Base-by-base conservation (phyloP, 805 yeast genomes). In the Ogataea trehaloabstinens region DNA sequence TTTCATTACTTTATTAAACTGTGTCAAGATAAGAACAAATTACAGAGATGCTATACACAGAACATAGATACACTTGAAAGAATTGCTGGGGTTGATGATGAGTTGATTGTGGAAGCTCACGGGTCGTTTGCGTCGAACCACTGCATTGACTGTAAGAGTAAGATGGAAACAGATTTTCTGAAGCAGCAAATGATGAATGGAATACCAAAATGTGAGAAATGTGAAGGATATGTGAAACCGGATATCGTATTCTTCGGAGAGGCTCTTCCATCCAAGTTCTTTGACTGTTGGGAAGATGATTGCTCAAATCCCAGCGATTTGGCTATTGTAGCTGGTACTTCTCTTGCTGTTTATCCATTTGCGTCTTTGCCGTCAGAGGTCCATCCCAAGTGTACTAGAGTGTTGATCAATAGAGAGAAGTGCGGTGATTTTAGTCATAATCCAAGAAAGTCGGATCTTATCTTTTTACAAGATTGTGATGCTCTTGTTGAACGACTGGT, bases 171-270 rank as follows among this genome's bases (percentile, higher is more conserved):
- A 6, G 74, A 68, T 5, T 58, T 58, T 5, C 66, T 83, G 46
- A 71, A 70, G 44, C 45, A 60, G 24, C 54, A 55, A 13, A 55
- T 58, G 58, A 43, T 51, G 21, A 57, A 50, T 1, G 64, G 64
- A 2, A 69, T 77, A 16, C 82, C 82, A 1, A 60, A 56, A 7
- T 91, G 97, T 63, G 46, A 54, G 12, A 53, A 66, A 13, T 91
- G 98, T 53, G 57, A 66, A 4, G 95, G 96, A 0, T 72, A 78
- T 21, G 86, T 93, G 19, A 91, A 91, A 56, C 99, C 98, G 0
- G 91, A 86, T 53, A 93, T 91, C 49, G 96, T 89, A 1, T 91
- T 91, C 54, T 93, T 89, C 64, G 98, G 98, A 3, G 99, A 91
- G 59, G 74, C 81, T 2, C 68, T 91, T 19, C 98, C 98, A 0